A percentile compares a stretch with the other conserved stretches of the same genome.
Conservation (phyloP, 2,329 filamentous ascomycete genomes). For the Leptographium wingfieldii region DNA sequence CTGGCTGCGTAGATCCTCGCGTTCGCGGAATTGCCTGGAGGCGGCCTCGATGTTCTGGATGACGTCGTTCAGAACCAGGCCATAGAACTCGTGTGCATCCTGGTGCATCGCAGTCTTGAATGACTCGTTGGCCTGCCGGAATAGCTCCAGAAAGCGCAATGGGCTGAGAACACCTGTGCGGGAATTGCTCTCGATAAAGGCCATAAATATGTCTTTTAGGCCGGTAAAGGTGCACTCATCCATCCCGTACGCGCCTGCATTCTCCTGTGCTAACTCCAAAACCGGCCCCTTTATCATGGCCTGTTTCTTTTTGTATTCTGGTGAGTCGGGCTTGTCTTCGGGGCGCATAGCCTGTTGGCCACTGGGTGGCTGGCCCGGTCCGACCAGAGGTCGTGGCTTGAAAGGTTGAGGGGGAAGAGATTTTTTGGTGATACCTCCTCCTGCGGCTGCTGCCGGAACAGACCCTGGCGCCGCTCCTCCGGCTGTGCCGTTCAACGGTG, state of each 20-base stretch:
- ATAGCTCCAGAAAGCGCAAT: slow-evolving; percentile 82
- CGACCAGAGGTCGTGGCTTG: slow-evolving; percentile 43
- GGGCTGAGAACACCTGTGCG: slow-evolving; percentile 86
- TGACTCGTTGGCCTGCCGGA: slow-evolving; percentile 92
- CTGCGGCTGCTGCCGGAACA: slow-evolving; percentile 25
- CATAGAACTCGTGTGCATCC: slow-evolving; percentile 95
- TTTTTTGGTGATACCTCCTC: slow-evolving; percentile 27
- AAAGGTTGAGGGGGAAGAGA: slow-evolving; percentile 41
- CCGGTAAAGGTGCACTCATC: slow-evolving; percentile 89
- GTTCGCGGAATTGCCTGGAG: slow-evolving; percentile 39
- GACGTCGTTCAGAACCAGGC: slow-evolving; percentile 87
- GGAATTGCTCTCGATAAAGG: slow-evolving; percentile 67
- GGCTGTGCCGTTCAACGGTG: slow-evolving; percentile 33
- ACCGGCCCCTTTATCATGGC: slow-evolving; percentile 81
- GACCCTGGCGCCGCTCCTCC: slow-evolving; percentile 4
- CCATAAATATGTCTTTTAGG: slow-evolving; percentile 90
- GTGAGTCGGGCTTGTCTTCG: slow-evolving; percentile 87
- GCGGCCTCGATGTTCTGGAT: slow-evolving; percentile 88
- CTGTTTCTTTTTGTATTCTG: slow-evolving; percentile 96
- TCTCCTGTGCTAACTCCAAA: slow-evolving; percentile 72
- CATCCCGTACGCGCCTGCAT: slow-evolving; percentile 74
- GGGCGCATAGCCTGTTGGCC: slow-evolving; percentile 49
- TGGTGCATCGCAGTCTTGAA: slow-evolving; percentile 97
- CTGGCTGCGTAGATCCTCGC: slow-evolving; percentile 16
- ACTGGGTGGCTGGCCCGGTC: slow-evolving; percentile 35